Conservation (phyloP, 331 rosid genomes). For the Acacia pycnantha region DNA sequence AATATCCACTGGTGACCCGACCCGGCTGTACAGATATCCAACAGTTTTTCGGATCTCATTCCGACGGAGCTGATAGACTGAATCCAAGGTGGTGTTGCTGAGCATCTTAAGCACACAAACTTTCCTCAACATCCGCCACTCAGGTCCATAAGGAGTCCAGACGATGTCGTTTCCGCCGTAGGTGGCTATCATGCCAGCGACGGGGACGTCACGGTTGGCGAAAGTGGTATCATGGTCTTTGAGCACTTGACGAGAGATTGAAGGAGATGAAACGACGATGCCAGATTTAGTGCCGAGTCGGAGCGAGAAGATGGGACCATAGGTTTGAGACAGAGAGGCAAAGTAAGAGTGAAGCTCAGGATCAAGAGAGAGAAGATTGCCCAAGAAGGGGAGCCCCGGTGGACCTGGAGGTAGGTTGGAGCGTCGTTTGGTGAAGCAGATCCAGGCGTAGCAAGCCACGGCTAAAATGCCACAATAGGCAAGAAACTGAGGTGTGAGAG, state of each 20-base stretch:
- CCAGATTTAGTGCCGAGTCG: conserved; percentile 54
- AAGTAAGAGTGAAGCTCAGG: conserved; percentile 84
- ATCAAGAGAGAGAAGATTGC: conserved; percentile 64
- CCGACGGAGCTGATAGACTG: conserved; percentile 58
- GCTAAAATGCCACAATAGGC: conserved; percentile 13
- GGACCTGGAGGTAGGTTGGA: conserved; percentile 67
- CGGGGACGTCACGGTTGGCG: conserved; percentile 82
- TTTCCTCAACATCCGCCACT: conserved; percentile 85
- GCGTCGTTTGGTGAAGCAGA: conserved; percentile 26
- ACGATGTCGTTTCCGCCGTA: conserved; percentile 65
- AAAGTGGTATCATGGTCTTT: conserved; percentile 63
- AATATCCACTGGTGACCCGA: conserved; percentile 51
- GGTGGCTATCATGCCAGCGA: conserved; percentile 25
- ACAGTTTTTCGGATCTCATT: conserved; percentile 50
- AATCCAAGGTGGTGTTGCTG: conserved; percentile 58
- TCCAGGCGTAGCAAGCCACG: conserved; percentile 15
- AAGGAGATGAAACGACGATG: conserved; percentile 51
- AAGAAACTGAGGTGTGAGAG: background rate
- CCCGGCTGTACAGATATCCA: conserved; percentile 21
- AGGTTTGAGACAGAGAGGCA: conserved; percentile 33
- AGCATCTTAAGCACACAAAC: conserved; percentile 72
- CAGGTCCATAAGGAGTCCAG: conserved; percentile 72
- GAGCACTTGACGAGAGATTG: conserved; percentile 55
- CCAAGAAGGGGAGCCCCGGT: conserved; percentile 59
- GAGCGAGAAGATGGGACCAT: conserved; percentile 68